Evolutionary conservation across 768 basidiomycete genomes (phyloP).

Genomic region (Suillus placidus): DNA sequence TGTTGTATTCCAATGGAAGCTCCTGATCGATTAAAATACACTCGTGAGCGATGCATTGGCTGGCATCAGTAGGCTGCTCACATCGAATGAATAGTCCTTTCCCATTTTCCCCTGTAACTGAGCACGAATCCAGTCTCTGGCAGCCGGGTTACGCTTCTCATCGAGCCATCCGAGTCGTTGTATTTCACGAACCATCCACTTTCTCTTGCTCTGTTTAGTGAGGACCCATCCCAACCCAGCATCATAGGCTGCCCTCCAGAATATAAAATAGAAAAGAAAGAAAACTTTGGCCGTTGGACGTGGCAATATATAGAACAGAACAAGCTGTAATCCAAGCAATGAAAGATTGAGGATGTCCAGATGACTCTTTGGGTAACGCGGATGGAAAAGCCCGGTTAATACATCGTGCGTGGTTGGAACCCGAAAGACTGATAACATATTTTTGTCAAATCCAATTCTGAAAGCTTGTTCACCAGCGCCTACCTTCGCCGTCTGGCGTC

Average conservation of each 20-base stretch:
- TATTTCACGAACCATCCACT: constrained; percentile 87
- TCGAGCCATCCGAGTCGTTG: constrained; percentile 90
- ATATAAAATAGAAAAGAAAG: constrained; percentile 88
- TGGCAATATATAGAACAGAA: constrained; percentile 72
- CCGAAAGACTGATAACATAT: constrained; percentile 68
- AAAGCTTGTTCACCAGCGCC: constrained; percentile 19
- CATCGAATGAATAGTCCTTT: constrained; percentile 90
- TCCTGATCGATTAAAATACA: constrained; percentile 47
- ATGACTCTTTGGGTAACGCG: constrained; percentile 82
- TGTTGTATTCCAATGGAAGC: constrained; percentile 91
- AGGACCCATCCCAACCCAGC: constrained; percentile 92
- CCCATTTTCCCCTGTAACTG: constrained; percentile 95
- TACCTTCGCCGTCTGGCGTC: constrained; percentile 80
- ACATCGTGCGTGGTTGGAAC: constrained; percentile 94
- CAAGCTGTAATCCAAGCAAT: constrained; percentile 73
- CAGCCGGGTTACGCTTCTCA: constrained; percentile 55
- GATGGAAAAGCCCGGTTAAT: constrained; percentile 82
- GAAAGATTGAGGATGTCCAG: constrained; percentile 85
- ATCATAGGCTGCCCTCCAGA: constrained; percentile 93
- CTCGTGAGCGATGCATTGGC: constrained; percentile 5
- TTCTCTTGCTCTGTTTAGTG: constrained; percentile 93
- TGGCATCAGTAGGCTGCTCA: constrained; percentile 38
- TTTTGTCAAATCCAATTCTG: constrained; percentile 13
- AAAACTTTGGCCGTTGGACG: constrained; percentile 57
- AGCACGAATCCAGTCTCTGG: constrained; percentile 81